phyloP scores from a whole-genome alignment of 2,329 filamentous ascomycete species.

The Scytalidium sp. region DNA sequence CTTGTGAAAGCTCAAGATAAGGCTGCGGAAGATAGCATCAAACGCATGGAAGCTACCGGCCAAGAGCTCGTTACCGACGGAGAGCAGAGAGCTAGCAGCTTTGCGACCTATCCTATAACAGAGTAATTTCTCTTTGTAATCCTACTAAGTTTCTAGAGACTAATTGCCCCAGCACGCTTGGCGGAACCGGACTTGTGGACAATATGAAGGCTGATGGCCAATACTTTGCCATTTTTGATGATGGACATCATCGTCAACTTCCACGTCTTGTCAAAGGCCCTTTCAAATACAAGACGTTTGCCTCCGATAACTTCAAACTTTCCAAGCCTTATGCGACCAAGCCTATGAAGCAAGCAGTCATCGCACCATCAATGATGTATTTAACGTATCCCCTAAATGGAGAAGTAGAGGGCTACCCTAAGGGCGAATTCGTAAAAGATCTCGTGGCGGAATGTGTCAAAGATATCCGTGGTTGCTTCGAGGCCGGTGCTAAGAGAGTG shows the following conservation, averaged over 20 bases:
- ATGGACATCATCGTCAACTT: slow-evolving; percentile 27
- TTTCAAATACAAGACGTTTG: slow-evolving; percentile 28
- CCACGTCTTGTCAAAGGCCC: slow-evolving; percentile 25
- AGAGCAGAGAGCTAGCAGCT: slow-evolving; percentile 27
- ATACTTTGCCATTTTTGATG: slow-evolving; percentile 30
- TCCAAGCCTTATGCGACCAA: slow-evolving; percentile 20
- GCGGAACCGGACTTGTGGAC: slow-evolving; percentile 25
- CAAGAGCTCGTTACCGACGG: slow-evolving; percentile 27
- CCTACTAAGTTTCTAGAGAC: background rate
- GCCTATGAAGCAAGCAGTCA: slow-evolving; percentile 28
- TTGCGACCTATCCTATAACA: slow-evolving; percentile 29
- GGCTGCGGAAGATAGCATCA: slow-evolving; percentile 27
- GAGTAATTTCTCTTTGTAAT: slow-evolving; percentile 4
- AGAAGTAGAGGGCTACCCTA: slow-evolving; percentile 25
- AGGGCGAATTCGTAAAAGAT: slow-evolving; percentile 26
- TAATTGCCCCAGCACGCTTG: slow-evolving; percentile 17
- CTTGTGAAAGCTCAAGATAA: slow-evolving; percentile 25
- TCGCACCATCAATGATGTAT: slow-evolving; percentile 31
- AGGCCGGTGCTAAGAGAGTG: slow-evolving; percentile 27
- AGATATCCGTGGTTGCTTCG: slow-evolving; percentile 30
- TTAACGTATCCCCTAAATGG: slow-evolving; percentile 29
- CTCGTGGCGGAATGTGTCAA: slow-evolving; percentile 31
- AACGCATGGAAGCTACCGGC: slow-evolving; percentile 24
- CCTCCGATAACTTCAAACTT: slow-evolving; percentile 26
- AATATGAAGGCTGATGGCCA: slow-evolving; percentile 27